phyloP scores from a whole-genome alignment of 2,329 filamentous ascomycete species.

The Arthrinium phaeospermum region DNA sequence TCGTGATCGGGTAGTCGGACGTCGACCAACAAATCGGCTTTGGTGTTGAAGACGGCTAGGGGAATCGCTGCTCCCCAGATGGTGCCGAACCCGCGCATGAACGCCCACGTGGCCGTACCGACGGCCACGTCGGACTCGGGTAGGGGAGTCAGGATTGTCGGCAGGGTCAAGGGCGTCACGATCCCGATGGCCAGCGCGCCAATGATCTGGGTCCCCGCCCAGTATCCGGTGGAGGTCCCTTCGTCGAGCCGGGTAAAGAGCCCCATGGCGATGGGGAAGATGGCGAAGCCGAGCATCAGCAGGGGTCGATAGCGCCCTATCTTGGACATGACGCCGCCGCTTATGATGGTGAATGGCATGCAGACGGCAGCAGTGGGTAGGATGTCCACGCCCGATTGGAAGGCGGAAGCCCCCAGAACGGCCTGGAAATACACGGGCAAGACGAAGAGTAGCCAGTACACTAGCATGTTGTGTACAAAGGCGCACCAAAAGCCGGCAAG shows the following conservation, averaged over 20 bases:
- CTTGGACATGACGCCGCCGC: constrained; percentile 35
- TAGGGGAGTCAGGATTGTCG: constrained; percentile 43
- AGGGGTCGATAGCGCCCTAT: constrained; percentile 32
- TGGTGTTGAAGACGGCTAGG: constrained; percentile 42
- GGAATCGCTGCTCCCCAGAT: constrained; percentile 48
- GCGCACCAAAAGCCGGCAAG: constrained; percentile 36
- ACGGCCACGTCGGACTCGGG: constrained; percentile 36
- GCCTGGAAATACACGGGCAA: constrained; percentile 53
- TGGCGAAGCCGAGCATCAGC: constrained; percentile 33
- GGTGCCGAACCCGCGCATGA: constrained; percentile 47
- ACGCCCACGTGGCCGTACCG: constrained; percentile 43
- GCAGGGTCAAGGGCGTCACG: constrained; percentile 43
- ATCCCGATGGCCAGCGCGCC: constrained; percentile 45
- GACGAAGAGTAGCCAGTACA: constrained; percentile 45
- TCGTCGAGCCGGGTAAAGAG: constrained; percentile 42
- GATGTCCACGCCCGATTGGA: constrained; percentile 36
- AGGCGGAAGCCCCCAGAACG: constrained; percentile 39
- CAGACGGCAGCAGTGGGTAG: constrained; percentile 29
- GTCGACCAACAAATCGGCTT: constrained; percentile 23
- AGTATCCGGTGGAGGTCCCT: constrained; percentile 39
- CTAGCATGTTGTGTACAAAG: constrained; percentile 43
- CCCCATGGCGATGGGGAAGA: constrained; percentile 43
- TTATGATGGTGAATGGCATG: constrained; percentile 28
- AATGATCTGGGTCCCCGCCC: constrained; percentile 45
- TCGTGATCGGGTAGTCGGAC: not conserved